phyloP scores from a whole-genome alignment of 1,284 basidiomycete genomes.

The Pascua guehoae region DNA sequence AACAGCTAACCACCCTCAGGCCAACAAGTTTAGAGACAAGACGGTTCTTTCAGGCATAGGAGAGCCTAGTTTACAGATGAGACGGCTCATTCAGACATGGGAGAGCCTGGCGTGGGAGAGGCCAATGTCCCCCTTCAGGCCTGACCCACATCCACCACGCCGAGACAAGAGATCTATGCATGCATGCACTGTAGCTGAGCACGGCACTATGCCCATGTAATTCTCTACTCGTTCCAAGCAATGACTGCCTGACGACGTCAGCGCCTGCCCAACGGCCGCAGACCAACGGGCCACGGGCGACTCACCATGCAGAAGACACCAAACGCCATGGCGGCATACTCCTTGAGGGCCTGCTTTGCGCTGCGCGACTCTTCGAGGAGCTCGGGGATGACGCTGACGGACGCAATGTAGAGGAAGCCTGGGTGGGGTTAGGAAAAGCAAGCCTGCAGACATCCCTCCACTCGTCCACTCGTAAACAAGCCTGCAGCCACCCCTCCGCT shows the following conservation, averaged over 20 bases:
- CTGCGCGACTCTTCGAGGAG: conserved; percentile 79
- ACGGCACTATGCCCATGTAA: neutral
- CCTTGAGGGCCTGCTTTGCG: conserved; percentile 74
- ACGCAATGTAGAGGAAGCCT: conserved; percentile 88
- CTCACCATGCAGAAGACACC: conserved; percentile 80
- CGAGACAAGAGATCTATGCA: neutral
- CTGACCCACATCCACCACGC: neutral
- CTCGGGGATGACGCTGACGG: conserved; percentile 82
- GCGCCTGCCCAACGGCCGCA: neutral
- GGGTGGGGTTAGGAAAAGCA: conserved; percentile 6
- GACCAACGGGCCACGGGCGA: neutral
- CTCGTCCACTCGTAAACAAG: neutral
- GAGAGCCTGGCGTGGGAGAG: no score
- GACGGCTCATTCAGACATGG: no score
- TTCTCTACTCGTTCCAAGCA: conserved; percentile 70
- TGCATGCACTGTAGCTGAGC: conserved; percentile 2
- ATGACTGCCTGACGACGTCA: conserved; percentile 35
- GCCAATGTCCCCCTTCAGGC: no score
- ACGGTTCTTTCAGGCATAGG: no score
- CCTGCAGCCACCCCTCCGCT: neutral
- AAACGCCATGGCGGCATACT: conserved; percentile 85
- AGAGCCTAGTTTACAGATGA: no score
- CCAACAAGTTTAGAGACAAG: no score
- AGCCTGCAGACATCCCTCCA: neutral
- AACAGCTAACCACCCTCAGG: no score